Percentiles rank a stretch among this genome's conserved stretches.
Conservation (phyloP, 2,329 filamentous ascomycete species). For the Iodosphaeria phyllophila region DNA sequence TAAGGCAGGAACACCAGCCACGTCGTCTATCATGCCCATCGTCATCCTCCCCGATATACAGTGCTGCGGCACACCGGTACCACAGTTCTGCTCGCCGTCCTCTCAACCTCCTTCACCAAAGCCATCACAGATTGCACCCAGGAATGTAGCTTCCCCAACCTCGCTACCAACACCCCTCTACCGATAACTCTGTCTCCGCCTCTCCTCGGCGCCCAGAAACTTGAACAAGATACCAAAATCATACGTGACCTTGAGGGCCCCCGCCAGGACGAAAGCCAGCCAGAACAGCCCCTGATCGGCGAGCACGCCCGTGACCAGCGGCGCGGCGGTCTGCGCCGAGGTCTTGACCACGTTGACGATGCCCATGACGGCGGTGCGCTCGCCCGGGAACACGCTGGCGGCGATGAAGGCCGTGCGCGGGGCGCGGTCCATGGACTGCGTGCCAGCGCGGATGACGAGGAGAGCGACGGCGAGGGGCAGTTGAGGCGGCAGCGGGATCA, state of each 20-base stretch:
- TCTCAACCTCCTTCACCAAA: too few relatives aligned
- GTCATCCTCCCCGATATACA: too few relatives aligned
- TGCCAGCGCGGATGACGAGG: conserved; percentile 40
- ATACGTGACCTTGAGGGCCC: conserved; percentile 40
- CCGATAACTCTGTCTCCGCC: too few relatives aligned
- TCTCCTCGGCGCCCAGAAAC: too few relatives aligned
- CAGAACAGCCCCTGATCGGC: conserved; percentile 37
- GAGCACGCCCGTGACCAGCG: conserved; percentile 44
- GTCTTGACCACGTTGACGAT: conserved; percentile 53
- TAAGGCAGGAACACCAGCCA: too few relatives aligned
- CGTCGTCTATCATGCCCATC: too few relatives aligned
- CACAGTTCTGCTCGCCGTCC: too few relatives aligned
- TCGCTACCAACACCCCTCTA: too few relatives aligned
- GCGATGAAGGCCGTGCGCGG: conserved; percentile 53
- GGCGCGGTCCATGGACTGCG: conserved; percentile 51
- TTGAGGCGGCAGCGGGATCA: conserved; percentile 38
- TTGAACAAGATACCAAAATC: conserved; percentile 41
- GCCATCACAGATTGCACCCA: too few relatives aligned
- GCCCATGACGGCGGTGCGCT: conserved; percentile 56
- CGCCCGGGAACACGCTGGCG: conserved; percentile 39
- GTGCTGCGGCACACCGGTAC: too few relatives aligned
- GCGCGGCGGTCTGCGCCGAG: conserved; percentile 38
- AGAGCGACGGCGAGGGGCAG: conserved; percentile 37
- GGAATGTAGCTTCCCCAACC: too few relatives aligned
- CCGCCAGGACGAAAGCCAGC: conserved; percentile 43